A percentile compares a stretch with the other conserved stretches of the same genome.
phyloP scores from a whole-genome alignment of 768 basidiomycete species.

The Neoboletus magnificus region DNA sequence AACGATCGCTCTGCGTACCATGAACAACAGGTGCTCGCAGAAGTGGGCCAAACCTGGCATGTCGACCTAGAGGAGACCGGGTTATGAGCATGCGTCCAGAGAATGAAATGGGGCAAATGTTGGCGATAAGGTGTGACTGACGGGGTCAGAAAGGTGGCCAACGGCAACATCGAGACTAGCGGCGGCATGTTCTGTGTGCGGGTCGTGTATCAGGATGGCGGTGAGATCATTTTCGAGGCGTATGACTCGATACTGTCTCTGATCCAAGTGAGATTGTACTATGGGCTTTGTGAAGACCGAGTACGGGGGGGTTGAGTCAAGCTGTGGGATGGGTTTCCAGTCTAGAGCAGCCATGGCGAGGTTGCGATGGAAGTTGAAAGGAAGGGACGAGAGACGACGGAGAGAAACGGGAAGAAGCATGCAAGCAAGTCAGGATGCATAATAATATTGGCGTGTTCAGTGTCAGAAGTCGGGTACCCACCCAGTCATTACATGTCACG shows the following conservation, averaged over 20 bases:
- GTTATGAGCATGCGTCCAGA: background rate
- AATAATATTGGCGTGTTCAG: background rate
- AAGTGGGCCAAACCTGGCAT: constrained; percentile 94
- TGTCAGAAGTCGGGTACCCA: constrained; percentile 16
- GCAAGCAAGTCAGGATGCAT: background rate
- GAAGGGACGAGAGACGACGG: constrained; percentile 2
- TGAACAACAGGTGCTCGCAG: constrained; percentile 94
- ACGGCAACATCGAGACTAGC: constrained; percentile 94
- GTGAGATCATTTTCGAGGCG: constrained; percentile 87
- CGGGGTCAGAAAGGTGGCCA: constrained; percentile 91
- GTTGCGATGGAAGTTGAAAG: constrained; percentile 1
- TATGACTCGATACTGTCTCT: constrained; percentile 78
- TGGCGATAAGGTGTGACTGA: constrained; percentile 36
- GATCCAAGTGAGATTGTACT: constrained; percentile 72
- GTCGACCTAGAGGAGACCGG: constrained; percentile 51
- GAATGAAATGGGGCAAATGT: background rate
- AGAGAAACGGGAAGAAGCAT: constrained; percentile 12
- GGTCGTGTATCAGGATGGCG: constrained; percentile 79
- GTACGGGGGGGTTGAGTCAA: constrained; percentile 39
- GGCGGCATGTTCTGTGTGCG: constrained; percentile 87
- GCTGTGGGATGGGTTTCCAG: constrained; percentile 19
- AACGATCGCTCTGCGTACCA: constrained; percentile 51
- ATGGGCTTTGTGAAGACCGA: constrained; percentile 57
- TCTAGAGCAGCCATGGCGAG: constrained; percentile 24
- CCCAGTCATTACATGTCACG: constrained; percentile 23